Percentiles rank a stretch among this genome's conserved stretches.
Evolutionary conservation across 1,284 basidiomycete species (phyloP).

Genomic region (Coriolopsis trogii): DNA sequence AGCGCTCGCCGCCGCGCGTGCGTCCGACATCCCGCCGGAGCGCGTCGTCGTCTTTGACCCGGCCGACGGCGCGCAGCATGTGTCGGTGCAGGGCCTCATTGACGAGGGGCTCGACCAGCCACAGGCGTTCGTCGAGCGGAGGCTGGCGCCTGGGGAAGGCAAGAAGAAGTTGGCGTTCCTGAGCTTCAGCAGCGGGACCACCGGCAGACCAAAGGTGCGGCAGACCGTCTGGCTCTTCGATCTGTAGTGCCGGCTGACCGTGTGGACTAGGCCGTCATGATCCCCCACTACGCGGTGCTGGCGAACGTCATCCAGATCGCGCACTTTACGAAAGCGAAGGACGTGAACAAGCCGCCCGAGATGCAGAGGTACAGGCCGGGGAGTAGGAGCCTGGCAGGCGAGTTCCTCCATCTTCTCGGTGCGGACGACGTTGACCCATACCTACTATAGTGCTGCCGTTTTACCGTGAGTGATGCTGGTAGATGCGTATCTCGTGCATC

Average conservation of each 20-base stretch:
- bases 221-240: background rate
- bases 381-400: constrained; percentile 54
- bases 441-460: constrained; percentile 33
- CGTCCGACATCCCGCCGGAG: constrained; percentile 50
- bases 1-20: constrained; percentile 51
- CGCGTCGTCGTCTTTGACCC: constrained; percentile 56
- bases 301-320: constrained; percentile 68
- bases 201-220: constrained; percentile 73
- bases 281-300: constrained; percentile 69
- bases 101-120: constrained; percentile 48
- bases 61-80: constrained; percentile 12
- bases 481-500: background rate
- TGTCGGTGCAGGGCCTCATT: constrained; percentile 55
- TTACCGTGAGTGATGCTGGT: constrained; percentile 30
- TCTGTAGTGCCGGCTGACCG: background rate
- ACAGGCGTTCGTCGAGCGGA: constrained; percentile 47
- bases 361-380: constrained; percentile 50
- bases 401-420: constrained; percentile 24
- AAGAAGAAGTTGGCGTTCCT: constrained; percentile 72
- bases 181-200: constrained; percentile 81
- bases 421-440: background rate
- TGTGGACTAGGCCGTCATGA: constrained; percentile 60
- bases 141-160: constrained; percentile 61
- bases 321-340: constrained; percentile 51
- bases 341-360: constrained; percentile 35